phyloP scores from a whole-genome alignment of 805 yeast species.

The Ogataea ganodermae region DNA sequence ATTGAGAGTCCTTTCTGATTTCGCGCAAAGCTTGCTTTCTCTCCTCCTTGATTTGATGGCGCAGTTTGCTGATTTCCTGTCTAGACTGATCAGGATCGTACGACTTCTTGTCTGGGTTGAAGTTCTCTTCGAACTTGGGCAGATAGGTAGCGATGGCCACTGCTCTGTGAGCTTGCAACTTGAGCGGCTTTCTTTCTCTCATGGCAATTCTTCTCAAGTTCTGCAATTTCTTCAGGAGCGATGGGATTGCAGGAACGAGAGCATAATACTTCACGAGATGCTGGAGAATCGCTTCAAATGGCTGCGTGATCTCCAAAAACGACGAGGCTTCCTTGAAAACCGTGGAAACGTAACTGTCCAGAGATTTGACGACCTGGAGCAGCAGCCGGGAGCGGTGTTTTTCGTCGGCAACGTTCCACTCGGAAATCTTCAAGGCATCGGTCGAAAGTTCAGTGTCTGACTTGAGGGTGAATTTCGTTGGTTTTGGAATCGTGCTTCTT shows the following conservation, averaged over 20 bases:
- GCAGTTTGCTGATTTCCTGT: constrained; percentile 81
- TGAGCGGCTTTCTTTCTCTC: constrained; percentile 65
- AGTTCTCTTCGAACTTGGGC: constrained; percentile 94
- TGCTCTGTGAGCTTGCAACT: constrained; percentile 81
- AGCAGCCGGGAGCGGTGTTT: constrained; percentile 34
- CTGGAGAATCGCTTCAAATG: constrained; percentile 47
- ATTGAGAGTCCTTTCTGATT: constrained; percentile 83
- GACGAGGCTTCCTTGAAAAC: constrained; percentile 67
- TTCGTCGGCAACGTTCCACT: constrained; percentile 16
- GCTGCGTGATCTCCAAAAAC: constrained; percentile 56
- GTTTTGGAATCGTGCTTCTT: constrained; percentile 10
- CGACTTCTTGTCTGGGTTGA: constrained; percentile 92
- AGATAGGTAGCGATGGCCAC: constrained; percentile 80
- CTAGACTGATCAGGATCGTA: constrained; percentile 81
- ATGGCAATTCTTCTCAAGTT: constrained; percentile 51
- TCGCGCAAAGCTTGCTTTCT: constrained; percentile 86
- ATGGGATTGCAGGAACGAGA: constrained; percentile 35
- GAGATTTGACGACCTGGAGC: constrained; percentile 34
- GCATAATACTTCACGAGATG: constrained; percentile 41
- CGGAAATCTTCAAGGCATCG: constrained; percentile 14
- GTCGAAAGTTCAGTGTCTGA: constrained; percentile 18
- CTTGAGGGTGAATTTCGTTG: constrained; percentile 24
- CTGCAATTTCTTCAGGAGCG: constrained; percentile 45
- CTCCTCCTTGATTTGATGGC: constrained; percentile 86
- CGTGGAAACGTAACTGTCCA: constrained; percentile 34